Base-by-base conservation (phyloP, 2,329 filamentous ascomycete species). In the Fusarium irregulare region DNA sequence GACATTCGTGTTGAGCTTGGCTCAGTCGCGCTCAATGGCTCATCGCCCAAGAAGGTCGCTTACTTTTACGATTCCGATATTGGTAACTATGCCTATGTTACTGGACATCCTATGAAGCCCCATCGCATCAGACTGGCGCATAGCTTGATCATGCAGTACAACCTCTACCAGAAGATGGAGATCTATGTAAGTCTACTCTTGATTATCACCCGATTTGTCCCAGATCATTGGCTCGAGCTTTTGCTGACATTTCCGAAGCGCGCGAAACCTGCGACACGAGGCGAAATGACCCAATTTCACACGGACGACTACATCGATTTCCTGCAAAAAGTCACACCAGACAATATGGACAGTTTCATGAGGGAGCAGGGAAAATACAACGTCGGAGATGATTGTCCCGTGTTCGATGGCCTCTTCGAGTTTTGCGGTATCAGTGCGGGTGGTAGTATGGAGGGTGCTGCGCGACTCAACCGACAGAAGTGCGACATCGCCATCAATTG, bases 11-110 rank as follows among this genome's bases (percentile, higher is more conserved):
- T 80, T 68, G 75, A 80, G 70, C 79, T 83, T 66, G 80, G 84
- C 68, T 82, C 84, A 48, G 79, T 81, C 44, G 85, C 85, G 58
- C 81, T 87, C 67, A 81, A 83, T 64, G 79, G 82, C 61, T 75
- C 80, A 53, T 82, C 84, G 27, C 82, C 84, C 56, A 97, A 96
- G 83, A 93, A 95, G 78, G 93, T 98, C 62, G 95, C 95, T 59
- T 98, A 98, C 83, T 98, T 98, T 81, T 98, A 98, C 86, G 95
- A 98, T 79, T 97, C 93, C 5, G 95, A 98, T 82, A 96, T 98
- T 78, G 95, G 95, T 71, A 98, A 98, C 81, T 98, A 98, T 84
- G 94, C 95, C 79, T 98, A 98, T 78, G 93, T 97, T 61, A 94
- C 93, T 68, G 94, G 93, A 21, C 96, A 99, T 84, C 96, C 96